phyloP scores from a whole-genome alignment of 495 filamentous ascomycete species.

The Aspergillus coremiiformis region DNA sequence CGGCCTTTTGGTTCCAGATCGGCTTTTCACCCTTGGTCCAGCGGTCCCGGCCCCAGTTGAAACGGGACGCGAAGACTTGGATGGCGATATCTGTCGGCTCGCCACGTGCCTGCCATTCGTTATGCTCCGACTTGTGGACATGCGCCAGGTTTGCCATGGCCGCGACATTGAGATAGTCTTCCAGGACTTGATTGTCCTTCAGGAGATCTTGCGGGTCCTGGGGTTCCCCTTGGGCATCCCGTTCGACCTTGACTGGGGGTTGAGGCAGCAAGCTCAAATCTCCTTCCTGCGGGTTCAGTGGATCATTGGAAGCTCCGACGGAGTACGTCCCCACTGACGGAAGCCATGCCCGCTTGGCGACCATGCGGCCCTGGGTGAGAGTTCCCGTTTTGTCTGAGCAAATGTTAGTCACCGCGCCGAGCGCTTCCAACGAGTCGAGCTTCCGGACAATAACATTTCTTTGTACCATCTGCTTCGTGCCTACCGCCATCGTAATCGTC shows the following conservation, averaged over 20 bases:
- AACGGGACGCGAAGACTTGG: slow-evolving; percentile 59
- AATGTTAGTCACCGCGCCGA: slow-evolving; percentile 64
- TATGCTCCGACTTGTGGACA: slow-evolving; percentile 40
- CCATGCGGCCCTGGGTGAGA: slow-evolving; percentile 68
- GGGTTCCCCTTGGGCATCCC: slow-evolving; percentile 20
- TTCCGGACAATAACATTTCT: slow-evolving; percentile 63
- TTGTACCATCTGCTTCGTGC: slow-evolving; percentile 64
- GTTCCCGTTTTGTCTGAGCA: slow-evolving; percentile 71
- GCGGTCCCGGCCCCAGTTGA: slow-evolving; percentile 50
- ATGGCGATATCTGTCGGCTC: slow-evolving; percentile 67
- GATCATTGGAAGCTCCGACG: slow-evolving; percentile 47
- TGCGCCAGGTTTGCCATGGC: slow-evolving; percentile 61
- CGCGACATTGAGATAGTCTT: slow-evolving; percentile 52
- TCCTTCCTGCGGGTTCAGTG: slow-evolving; percentile 49
- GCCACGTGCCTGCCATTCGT: slow-evolving; percentile 54
- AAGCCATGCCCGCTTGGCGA: slow-evolving; percentile 74
- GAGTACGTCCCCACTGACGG: slow-evolving; percentile 56
- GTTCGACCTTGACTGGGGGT: slow-evolving; percentile 27
- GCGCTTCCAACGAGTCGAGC: slow-evolving; percentile 57
- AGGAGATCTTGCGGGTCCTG: slow-evolving; percentile 28
- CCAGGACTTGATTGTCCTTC: slow-evolving; percentile 33
- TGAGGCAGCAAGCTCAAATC: slow-evolving; percentile 38
- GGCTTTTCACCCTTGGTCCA: slow-evolving; percentile 45
- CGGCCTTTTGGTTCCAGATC: slow-evolving; percentile 49
- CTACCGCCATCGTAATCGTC: slow-evolving; percentile 69